These are phyloP conservation scores for Pichiaceae sp. DNA, from an alignment of 1,139 yeast genomes.

Conservation along the genomic window DNA sequence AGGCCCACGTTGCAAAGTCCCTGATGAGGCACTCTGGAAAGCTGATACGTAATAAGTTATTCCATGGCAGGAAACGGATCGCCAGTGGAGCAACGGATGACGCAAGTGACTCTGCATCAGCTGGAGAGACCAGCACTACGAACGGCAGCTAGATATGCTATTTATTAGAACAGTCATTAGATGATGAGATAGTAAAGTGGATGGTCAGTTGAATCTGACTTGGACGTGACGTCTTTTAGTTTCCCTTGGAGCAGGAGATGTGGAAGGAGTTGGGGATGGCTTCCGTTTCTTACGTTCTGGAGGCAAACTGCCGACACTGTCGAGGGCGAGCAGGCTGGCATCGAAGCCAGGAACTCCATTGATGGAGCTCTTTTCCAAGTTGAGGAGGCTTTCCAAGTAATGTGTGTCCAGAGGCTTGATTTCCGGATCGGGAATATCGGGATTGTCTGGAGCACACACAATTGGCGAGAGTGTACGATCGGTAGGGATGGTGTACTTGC, in stretches of 20 bases:
- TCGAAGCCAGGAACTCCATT: conserved; percentile 79
- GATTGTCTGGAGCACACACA: conserved; percentile 38
- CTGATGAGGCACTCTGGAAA: conserved; percentile 52
- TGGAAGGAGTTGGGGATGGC: conserved; percentile 3
- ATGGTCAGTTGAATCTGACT: background rate
- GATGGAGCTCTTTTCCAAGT: conserved; percentile 60
- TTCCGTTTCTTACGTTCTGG: conserved; percentile 27
- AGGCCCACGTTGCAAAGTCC: conserved; percentile 42
- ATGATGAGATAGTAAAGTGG: background rate
- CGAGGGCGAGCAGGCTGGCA: conserved; percentile 57
- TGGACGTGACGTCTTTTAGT: conserved; percentile 2
- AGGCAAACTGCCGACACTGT: conserved; percentile 27
- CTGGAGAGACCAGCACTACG: background rate
- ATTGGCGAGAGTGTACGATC: conserved; percentile 43
- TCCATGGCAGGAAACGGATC: conserved; percentile 3
- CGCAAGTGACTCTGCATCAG: background rate
- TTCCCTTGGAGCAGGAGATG: conserved; percentile 2
- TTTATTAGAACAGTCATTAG: background rate
- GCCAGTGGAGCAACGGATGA: background rate
- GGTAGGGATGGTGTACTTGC: conserved; percentile 60
- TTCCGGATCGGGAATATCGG: conserved; percentile 26
- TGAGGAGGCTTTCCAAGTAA: conserved; percentile 43
- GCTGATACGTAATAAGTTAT: conserved; percentile 47
- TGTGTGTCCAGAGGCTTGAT: conserved; percentile 43
- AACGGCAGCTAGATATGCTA: background rate